Evolutionary conservation across 139 green algal genomes (phyloP).

Genomic region (Haematococcus sp.): DNA sequence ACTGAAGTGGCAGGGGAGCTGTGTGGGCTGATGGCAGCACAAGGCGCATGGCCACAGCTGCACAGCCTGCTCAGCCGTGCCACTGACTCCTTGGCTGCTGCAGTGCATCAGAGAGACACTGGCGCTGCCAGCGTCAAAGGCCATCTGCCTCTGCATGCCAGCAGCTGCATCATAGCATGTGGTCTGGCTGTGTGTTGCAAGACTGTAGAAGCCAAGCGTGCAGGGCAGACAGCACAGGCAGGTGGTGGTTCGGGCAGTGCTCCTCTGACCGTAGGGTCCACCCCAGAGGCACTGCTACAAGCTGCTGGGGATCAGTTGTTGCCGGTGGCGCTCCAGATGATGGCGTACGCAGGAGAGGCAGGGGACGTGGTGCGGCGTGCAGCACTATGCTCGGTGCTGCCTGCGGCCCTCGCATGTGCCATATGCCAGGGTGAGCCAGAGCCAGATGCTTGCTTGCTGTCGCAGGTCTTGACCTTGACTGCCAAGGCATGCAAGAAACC

Average conservation of each 20-base stretch:
- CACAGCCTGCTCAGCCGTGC: background rate
- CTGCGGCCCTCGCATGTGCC: background rate
- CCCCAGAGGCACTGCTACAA: background rate
- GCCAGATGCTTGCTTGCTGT: too few relatives aligned
- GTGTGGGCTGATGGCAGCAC: slow-evolving; percentile 13
- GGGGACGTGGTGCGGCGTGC: background rate
- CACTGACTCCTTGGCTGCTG: background rate
- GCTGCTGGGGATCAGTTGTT: background rate
- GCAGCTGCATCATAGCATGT: background rate
- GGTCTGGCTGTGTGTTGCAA: background rate
- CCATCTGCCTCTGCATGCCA: background rate
- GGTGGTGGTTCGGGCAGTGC: too few relatives aligned
- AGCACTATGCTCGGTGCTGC: slow-evolving; percentile 9
- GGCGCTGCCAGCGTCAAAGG: background rate
- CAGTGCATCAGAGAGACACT: background rate
- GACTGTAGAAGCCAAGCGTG: background rate
- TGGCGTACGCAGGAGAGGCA: background rate
- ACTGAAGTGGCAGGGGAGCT: background rate
- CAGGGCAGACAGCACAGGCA: too few relatives aligned
- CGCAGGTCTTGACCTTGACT: too few relatives aligned
- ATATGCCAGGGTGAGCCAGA: slow-evolving; percentile 8
- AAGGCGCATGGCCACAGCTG: slow-evolving; percentile 14
- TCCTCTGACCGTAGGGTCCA: background rate
- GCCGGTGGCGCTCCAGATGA: background rate
- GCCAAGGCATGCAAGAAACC: too few relatives aligned